Conservation (phyloP, 495 filamentous ascomycete species). For the Podospora australis region DNA sequence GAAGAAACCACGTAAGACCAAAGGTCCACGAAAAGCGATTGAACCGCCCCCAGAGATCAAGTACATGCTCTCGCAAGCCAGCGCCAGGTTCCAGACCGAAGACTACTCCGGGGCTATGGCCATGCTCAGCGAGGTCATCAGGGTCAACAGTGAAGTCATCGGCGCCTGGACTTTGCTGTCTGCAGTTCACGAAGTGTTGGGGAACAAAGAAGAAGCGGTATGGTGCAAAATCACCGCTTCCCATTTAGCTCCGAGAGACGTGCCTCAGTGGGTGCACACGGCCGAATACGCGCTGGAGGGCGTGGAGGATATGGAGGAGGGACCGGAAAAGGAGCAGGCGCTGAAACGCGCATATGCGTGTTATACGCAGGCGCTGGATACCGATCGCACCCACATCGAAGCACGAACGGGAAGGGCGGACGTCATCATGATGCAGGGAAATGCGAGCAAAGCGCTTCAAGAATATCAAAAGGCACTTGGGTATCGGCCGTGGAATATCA, state of each 20-base stretch:
- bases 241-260: constrained; percentile 61
- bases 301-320: constrained; percentile 49
- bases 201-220: constrained; percentile 59
- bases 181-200: constrained; percentile 62
- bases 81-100: constrained; percentile 59
- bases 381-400: constrained; percentile 52
- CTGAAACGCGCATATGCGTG: constrained; percentile 58
- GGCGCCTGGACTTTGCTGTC: constrained; percentile 70
- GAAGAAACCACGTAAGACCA: constrained; percentile 20
- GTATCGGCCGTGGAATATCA: constrained; percentile 51
- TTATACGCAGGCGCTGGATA: constrained; percentile 61
- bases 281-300: constrained; percentile 55
- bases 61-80: constrained; percentile 61
- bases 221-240: constrained; percentile 65
- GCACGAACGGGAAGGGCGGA: constrained; percentile 28
- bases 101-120: constrained; percentile 59
- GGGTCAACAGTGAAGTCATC: constrained; percentile 78
- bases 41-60: constrained; percentile 73
- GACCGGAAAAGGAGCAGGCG: constrained; percentile 35
- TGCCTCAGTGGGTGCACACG: constrained; percentile 59
- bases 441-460: constrained; percentile 47
- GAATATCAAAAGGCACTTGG: constrained; percentile 62
- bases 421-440: constrained; percentile 37
- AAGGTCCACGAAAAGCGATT: constrained; percentile 63
- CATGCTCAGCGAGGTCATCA: constrained; percentile 60